Conservation (phyloP, 768 basidiomycete genomes). For the Rhizopogon rudus region DNA sequence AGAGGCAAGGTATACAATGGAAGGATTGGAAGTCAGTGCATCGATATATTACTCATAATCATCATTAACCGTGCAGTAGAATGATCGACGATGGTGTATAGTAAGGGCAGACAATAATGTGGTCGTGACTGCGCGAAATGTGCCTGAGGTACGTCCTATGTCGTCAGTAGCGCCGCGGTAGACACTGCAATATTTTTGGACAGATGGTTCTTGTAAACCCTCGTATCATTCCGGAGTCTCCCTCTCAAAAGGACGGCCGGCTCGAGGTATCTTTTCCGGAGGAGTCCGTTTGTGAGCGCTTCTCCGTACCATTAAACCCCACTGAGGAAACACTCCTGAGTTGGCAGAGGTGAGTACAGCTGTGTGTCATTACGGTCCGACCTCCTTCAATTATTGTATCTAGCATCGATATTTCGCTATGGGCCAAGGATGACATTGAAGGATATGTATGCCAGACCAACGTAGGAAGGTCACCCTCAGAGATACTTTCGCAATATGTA, state of each 20-base stretch:
- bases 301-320: slow-evolving; percentile 57
- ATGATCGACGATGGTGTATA: slow-evolving; percentile 70
- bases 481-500: slow-evolving; percentile 57
- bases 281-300: slow-evolving; percentile 50
- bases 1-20: slow-evolving; percentile 48
- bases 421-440: slow-evolving; percentile 45
- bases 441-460: slow-evolving; percentile 59
- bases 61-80: slow-evolving; percentile 32
- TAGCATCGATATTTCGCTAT: slow-evolving; percentile 54
- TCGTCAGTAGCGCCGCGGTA: not conserved
- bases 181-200: not conserved
- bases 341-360: slow-evolving; percentile 53
- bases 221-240: slow-evolving; percentile 40
- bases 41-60: not conserved
- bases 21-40: slow-evolving; percentile 58
- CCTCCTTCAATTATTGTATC: not conserved
- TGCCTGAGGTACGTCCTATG: slow-evolving; percentile 42
- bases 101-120: slow-evolving; percentile 47
- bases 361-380: not conserved
- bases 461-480: slow-evolving; percentile 41
- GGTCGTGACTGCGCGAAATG: slow-evolving; percentile 65
- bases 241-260: slow-evolving; percentile 39
- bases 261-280: slow-evolving; percentile 58
- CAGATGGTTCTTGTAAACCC: slow-evolving; percentile 71
- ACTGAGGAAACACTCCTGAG: slow-evolving; percentile 37